Conservation (phyloP, 2,329 filamentous ascomycete genomes). For the Colletotrichum cordylinicola region DNA sequence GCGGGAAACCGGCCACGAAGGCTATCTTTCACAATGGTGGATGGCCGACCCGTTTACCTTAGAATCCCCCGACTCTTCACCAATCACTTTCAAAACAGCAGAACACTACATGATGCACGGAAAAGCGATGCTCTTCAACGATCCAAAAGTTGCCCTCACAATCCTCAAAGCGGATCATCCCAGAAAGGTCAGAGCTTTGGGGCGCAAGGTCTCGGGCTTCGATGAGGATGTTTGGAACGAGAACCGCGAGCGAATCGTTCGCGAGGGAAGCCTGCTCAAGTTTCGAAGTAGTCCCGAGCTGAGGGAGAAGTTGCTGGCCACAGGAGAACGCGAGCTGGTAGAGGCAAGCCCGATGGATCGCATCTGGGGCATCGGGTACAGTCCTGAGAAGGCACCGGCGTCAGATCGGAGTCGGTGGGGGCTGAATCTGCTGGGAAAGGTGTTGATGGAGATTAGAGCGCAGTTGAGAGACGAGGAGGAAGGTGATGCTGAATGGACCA, state of each 20-base stretch:
- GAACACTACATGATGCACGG: slow-evolving; percentile 65
- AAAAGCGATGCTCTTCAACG: slow-evolving; percentile 56
- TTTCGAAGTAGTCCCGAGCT: slow-evolving; percentile 58
- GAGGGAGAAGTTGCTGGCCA: slow-evolving; percentile 56
- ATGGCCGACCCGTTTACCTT: slow-evolving; percentile 30
- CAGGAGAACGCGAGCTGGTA: slow-evolving; percentile 65
- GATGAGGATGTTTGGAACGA: slow-evolving; percentile 55
- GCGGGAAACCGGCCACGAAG: slow-evolving; percentile 50
- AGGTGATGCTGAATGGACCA: fast-evolving
- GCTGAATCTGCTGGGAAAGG: slow-evolving; percentile 68
- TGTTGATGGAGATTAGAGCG: slow-evolving; percentile 63
- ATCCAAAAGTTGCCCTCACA: slow-evolving; percentile 44
- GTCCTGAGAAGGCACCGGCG: slow-evolving; percentile 50
- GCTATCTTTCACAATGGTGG: slow-evolving; percentile 71
- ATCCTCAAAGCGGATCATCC: slow-evolving; percentile 56
- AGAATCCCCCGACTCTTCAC: slow-evolving; percentile 43
- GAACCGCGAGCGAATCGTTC: slow-evolving; percentile 59
- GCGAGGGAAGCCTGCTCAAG: slow-evolving; percentile 63
- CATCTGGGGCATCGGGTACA: slow-evolving; percentile 72
- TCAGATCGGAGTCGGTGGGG: slow-evolving; percentile 60
- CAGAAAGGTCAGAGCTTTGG: slow-evolving; percentile 56
- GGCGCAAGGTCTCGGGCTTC: slow-evolving; percentile 60
- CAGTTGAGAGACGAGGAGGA: slow-evolving; percentile 50
- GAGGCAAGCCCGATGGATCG: slow-evolving; percentile 66
- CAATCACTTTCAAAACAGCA: slow-evolving; percentile 51